Percentiles rank a stretch among this genome's conserved stretches.
phyloP scores from a whole-genome alignment of 2,329 filamentous ascomycete species.

The Monosporascus sp. region DNA sequence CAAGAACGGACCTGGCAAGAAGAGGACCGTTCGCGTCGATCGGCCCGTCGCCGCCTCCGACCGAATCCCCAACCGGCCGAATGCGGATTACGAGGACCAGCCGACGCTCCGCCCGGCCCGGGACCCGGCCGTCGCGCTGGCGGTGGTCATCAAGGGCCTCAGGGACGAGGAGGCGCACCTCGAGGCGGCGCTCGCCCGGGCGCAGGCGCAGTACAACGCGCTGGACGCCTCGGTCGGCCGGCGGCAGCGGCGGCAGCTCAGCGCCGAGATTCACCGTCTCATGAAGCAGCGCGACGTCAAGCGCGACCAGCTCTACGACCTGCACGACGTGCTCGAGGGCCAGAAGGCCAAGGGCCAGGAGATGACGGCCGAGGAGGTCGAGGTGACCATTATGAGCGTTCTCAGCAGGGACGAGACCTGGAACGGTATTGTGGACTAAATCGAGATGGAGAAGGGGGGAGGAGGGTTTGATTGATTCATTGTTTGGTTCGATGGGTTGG shows the following conservation, averaged over 20 bases:
- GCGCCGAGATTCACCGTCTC: conserved; percentile 55
- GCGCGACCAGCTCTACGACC: conserved; percentile 71
- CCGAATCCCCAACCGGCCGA: conserved; percentile 41
- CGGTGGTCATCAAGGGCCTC: conserved; percentile 75
- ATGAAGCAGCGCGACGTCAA: conserved; percentile 64
- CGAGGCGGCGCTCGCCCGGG: conserved; percentile 60
- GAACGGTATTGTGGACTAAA: conserved; percentile 21
- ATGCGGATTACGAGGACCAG: conserved; percentile 42
- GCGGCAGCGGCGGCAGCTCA: conserved; percentile 56
- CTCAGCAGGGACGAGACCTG: conserved; percentile 26
- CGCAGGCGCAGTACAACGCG: conserved; percentile 57
- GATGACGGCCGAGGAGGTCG: conserved; percentile 58
- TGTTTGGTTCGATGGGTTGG: too few species aligned
- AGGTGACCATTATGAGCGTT: conserved; percentile 57
- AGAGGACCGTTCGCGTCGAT: conserved; percentile 53
- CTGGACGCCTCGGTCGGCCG: conserved; percentile 63
- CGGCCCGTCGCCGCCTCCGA: conserved; percentile 63
- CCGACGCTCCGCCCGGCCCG: conserved; percentile 61
- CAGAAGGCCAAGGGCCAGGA: conserved; percentile 62
- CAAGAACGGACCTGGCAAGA: conserved; percentile 40
- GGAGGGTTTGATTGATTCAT: not conserved
- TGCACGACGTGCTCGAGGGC: conserved; percentile 80
- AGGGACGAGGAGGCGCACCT: conserved; percentile 76
- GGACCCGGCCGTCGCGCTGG: conserved; percentile 65
- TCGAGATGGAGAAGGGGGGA: not conserved